Evolutionary conservation across 352 stramenopile genomes (phyloP), one percentile per base, ranked within the genome.

Genomic region (Aphanomyces astaci): DNA sequence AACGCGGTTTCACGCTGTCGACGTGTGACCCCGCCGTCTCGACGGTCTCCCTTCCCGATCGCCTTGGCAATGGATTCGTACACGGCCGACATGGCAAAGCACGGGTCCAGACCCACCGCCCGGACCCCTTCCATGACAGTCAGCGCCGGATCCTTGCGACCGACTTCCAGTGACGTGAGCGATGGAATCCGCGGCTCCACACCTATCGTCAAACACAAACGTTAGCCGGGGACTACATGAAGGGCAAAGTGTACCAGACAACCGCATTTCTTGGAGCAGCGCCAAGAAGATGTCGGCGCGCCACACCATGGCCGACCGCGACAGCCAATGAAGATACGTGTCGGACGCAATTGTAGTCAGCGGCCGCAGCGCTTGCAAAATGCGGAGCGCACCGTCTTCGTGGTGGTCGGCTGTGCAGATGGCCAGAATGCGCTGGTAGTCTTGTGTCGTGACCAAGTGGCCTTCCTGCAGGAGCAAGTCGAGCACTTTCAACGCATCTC

Each of bases 101-200:
- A 94, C 57, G 86, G 84, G 62, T 94, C 86, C 32, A 94, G 64
- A 3, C 86, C 86, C 24, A 94, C 86, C 0, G 86, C 86, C 22
- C 86, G 83, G 31, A 94, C 86, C 27, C 86, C 86, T 71, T 94
- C 86, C 86, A 94, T 94, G n/a, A 94, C 86, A 0, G 86, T 94
- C 72, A 94, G 57, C 10, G 86, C 86, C 39, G 79, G 81, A 66
- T 94, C 86, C 64, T 88, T 89, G n/a, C 86, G 84, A 10, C 84
- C 86, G 0, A 83, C 89, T 72, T 94, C 86, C 13, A 94, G 79
- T 51, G 86, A 94, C 22, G 86, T 94, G 53, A 94, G 76, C 46
- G 86, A 94, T 70, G 78, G 81, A 63, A 94, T 94, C 65, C 89
- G 81, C 0, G 86, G 86, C 66, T 94, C 86, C 7, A 92, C 81